Base-by-base conservation (phyloP, 495 filamentous ascomycete genomes). In the Annulohypoxylon nitens region DNA sequence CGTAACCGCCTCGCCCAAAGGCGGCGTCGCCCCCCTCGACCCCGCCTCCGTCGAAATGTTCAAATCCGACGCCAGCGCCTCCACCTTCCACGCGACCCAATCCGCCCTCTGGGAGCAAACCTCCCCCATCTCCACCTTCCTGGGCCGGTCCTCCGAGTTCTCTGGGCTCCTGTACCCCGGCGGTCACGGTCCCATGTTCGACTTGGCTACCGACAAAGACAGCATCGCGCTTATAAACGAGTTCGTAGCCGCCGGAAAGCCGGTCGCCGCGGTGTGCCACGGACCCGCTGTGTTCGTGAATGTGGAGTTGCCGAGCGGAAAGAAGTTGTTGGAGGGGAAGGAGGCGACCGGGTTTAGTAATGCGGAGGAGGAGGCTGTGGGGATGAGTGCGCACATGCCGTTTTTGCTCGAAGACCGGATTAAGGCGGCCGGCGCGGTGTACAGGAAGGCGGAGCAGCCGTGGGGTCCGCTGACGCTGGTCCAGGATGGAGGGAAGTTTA, bases 121-220 rank as follows among this genome's bases (percentile, higher is more conserved):
- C 0, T 67, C 83, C 2, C 85, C 85, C 64, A 76, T 93, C 1
- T 69, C 79, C 0, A 75, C 83, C 2, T 82, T 91, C 54, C 45
- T 85, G 0, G 86, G 88, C 0, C 82, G 83, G 33, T 85, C 86
- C 0, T 77, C 67, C 47, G 89, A 93, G 50, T 93, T 89, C 75
- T 91, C 88, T 60, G 91, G 89, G 25, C 79, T 94, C 50, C 93
- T 90, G 78, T 93, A 87, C 78, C 90, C 92, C 11, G 92, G 92
- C 71, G 92, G 92, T 25, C 90, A 93, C 80, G 92, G 92, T n/a
- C 91, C 92, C 69, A 92, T 93, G 90, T 93, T 88, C 78, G 92
- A 93, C 71, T 84, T 93, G 1, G 82, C 83, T 26, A 74, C 69
- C 9, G 85, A 90, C 77, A 43, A 77, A 0, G 79, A 78, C 34